phyloP scores from a whole-genome alignment of 2,329 filamentous ascomycete species.

The Huntiella abstrusa region DNA sequence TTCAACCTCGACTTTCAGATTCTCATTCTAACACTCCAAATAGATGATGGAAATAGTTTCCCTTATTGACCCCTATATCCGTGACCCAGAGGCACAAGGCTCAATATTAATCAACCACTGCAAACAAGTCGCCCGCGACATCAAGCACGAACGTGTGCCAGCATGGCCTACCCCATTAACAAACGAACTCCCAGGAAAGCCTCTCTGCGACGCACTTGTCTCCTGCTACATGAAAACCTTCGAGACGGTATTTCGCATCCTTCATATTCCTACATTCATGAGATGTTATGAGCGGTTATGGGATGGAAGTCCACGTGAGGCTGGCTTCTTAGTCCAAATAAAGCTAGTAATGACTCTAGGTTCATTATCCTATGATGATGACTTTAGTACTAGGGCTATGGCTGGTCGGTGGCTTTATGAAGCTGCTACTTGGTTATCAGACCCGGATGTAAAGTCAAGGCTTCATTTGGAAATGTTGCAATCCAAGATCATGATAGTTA shows the following conservation, averaged over 20 bases:
- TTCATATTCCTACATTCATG: slow-evolving; percentile 32
- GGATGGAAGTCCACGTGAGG: slow-evolving; percentile 18
- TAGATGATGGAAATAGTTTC: slow-evolving; percentile 7
- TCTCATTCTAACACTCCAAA: too few species aligned
- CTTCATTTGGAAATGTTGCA: slow-evolving; percentile 32
- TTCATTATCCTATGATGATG: slow-evolving; percentile 28
- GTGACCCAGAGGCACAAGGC: slow-evolving; percentile 20
- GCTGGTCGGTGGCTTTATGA: slow-evolving; percentile 40
- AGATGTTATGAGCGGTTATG: slow-evolving; percentile 32
- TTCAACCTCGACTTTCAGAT: too few species aligned
- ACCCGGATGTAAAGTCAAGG: slow-evolving; percentile 32
- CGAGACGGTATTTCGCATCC: slow-evolving; percentile 28
- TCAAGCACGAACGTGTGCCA: slow-evolving; percentile 31
- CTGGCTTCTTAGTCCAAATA: slow-evolving; percentile 33
- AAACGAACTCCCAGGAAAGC: slow-evolving; percentile 26
- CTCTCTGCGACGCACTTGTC: slow-evolving; percentile 27
- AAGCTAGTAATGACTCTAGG: slow-evolving; percentile 43
- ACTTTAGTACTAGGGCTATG: slow-evolving; percentile 27
- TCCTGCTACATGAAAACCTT: slow-evolving; percentile 29
- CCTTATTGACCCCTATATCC: slow-evolving; percentile 22
- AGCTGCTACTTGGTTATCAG: slow-evolving; percentile 33
- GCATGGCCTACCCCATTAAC: slow-evolving; percentile 27
- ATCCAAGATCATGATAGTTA: slow-evolving; percentile 23
- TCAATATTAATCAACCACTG: slow-evolving; percentile 26
- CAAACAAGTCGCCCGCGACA: slow-evolving; percentile 31